Conservation (phyloP, 2,329 filamentous ascomycete species). For the Hirsutella minnesotensis region DNA sequence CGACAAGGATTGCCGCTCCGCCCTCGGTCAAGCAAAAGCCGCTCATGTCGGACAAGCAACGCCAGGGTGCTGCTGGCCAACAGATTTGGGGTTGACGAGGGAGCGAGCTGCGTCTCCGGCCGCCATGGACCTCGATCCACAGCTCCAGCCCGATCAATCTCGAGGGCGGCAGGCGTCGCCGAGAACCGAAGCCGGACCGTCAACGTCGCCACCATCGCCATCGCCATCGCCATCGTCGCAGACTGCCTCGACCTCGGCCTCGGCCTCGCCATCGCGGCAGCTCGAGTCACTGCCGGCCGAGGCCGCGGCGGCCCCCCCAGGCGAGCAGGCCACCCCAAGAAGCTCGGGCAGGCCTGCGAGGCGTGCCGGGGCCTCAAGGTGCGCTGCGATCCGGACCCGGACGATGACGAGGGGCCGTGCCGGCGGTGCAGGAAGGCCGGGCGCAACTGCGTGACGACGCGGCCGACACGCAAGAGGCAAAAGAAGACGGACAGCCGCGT, state of each 20-base stretch:
- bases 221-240: not conserved
- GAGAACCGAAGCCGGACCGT: not conserved
- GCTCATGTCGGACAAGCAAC: not conserved
- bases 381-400: constrained; percentile 66
- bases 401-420: constrained; percentile 51
- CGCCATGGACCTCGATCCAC: constrained; percentile 22
- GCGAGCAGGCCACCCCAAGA: constrained; percentile 38
- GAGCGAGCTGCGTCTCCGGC: no score
- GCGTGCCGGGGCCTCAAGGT: constrained; percentile 69
- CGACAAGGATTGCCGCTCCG: not conserved
- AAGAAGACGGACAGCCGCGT: constrained; percentile 88
- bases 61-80: no score
- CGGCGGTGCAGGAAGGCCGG: constrained; percentile 70
- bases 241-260: not conserved
- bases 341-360: constrained; percentile 62
- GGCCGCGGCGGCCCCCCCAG: not conserved
- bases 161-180: constrained; percentile 1
- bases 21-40: not conserved
- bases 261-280: not conserved
- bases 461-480: constrained; percentile 64
- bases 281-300: not conserved
- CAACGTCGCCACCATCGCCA: no score
- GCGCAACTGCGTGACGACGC: constrained; percentile 66
- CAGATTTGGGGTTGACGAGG: no score
- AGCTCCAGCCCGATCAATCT: constrained; percentile 12